These are phyloP conservation scores for Lasiodiplodia hormozganensis DNA, from an alignment of 2,329 filamentous ascomycete species.

Conservation along the genomic window DNA sequence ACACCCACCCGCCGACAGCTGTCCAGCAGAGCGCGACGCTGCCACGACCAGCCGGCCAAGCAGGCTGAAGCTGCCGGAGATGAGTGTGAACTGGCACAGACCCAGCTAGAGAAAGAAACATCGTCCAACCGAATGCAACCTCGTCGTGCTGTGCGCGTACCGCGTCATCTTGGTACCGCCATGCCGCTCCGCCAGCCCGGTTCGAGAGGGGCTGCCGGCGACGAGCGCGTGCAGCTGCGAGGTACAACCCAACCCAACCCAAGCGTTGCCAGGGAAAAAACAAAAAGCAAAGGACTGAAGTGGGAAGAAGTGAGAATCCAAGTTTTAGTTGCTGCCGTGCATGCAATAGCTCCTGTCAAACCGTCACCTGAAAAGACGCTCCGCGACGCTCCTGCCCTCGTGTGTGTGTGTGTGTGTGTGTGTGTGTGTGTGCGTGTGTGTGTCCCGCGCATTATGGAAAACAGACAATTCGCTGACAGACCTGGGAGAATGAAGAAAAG, in stretches of 20 bases:
- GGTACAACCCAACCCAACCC: not conserved
- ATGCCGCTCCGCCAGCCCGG: constrained; percentile 22
- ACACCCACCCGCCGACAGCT: not conserved
- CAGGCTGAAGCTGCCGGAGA: constrained; percentile 10
- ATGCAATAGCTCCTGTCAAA: constrained; percentile 25
- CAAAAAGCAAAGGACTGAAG: constrained; percentile 22
- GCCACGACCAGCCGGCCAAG: not conserved
- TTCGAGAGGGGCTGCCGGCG: constrained; percentile 17
- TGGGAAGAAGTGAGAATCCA: constrained; percentile 15
- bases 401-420: not conserved
- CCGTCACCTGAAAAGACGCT: not conserved
- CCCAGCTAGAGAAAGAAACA: constrained; percentile 18
- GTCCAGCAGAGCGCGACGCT: not conserved
- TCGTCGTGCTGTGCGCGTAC: constrained; percentile 8
- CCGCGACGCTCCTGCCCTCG: constrained; percentile 2
- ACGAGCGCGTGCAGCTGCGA: constrained; percentile 23
- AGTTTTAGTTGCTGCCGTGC: constrained; percentile 25
- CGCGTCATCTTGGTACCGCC: constrained; percentile 22
- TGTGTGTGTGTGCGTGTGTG: not conserved
- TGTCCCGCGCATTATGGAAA: constrained; percentile 4
- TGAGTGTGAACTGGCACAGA: constrained; percentile 22
- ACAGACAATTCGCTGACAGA: not conserved
- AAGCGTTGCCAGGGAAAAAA: constrained; percentile 5
- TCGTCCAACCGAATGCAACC: constrained; percentile 23
- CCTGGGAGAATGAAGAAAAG: not conserved